A percentile compares a stretch with the other conserved stretches of the same genome.
Conservation (phyloP, 2,329 filamentous ascomycete genomes). For the Apiospora phragmitis region DNA sequence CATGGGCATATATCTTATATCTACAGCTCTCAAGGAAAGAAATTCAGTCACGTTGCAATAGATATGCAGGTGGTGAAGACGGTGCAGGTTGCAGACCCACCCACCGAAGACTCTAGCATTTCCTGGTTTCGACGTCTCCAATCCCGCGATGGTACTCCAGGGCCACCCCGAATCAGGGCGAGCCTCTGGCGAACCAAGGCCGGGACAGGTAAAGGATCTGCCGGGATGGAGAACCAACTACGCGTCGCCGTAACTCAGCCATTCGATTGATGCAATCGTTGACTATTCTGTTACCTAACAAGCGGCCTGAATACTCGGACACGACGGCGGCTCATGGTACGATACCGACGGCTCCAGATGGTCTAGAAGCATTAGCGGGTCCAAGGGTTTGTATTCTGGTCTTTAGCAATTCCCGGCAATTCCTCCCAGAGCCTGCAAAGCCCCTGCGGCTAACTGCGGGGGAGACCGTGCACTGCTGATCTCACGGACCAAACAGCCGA, state of each 20-base stretch:
- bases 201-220: background rate
- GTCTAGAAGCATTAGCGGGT: background rate
- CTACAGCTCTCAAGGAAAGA: background rate
- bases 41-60: background rate
- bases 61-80: background rate
- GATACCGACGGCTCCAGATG: background rate
- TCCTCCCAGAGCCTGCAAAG: background rate
- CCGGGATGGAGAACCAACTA: background rate
- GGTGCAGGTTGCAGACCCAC: background rate
- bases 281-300: background rate
- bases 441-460: background rate
- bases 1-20: background rate
- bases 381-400: background rate
- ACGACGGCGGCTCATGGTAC: background rate
- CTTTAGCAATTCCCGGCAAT: background rate
- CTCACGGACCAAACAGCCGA: background rate
- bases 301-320: background rate
- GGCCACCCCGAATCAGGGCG: background rate
- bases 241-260: background rate
- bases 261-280: background rate
- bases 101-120: constrained; percentile 3
- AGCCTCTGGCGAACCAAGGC: background rate
- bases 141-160: background rate
- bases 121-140: background rate
- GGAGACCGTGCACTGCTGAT: background rate